These are phyloP conservation scores for Brassica incana DNA, from an alignment of 345 rosid genomes.

Conservation along the genomic window DNA sequence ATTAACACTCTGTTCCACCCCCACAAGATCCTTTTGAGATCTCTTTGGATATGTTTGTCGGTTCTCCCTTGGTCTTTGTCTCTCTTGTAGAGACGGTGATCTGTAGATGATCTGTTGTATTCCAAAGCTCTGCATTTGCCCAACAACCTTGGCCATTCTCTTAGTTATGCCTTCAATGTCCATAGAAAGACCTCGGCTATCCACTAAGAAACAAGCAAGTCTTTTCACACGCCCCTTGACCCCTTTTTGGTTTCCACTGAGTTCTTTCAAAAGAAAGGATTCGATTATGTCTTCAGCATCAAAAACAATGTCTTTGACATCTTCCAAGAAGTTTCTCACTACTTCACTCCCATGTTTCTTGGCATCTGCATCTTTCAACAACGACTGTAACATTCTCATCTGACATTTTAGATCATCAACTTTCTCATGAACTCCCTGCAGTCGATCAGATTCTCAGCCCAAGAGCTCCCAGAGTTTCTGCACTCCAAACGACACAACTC, in stretches of 20 bases:
- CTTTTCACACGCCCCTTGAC: background rate
- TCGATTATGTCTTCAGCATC: background rate
- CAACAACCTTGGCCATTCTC: too few species aligned
- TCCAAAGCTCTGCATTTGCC: too few species aligned
- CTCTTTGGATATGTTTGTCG: background rate
- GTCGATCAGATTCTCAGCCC: background rate
- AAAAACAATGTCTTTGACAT: background rate
- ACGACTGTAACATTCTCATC: background rate
- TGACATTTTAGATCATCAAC: background rate
- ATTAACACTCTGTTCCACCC: background rate
- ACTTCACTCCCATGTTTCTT: background rate
- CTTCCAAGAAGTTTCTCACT: background rate
- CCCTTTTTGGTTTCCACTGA: background rate
- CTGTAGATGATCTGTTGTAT: background rate
- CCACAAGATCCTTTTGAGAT: background rate
- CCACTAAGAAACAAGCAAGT: too few species aligned
- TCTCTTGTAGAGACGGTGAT: background rate
- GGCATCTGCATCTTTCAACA: background rate
- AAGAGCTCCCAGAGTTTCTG: conserved; percentile 32
- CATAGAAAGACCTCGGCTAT: background rate
- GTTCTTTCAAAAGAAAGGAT: background rate
- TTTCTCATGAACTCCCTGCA: background rate
- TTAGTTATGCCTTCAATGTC: background rate
- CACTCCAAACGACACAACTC: conserved; percentile 1
- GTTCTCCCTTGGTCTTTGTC: background rate